Conservation (phyloP, 176 grass and related monocot species). For the Bothriochloa decipiens region DNA sequence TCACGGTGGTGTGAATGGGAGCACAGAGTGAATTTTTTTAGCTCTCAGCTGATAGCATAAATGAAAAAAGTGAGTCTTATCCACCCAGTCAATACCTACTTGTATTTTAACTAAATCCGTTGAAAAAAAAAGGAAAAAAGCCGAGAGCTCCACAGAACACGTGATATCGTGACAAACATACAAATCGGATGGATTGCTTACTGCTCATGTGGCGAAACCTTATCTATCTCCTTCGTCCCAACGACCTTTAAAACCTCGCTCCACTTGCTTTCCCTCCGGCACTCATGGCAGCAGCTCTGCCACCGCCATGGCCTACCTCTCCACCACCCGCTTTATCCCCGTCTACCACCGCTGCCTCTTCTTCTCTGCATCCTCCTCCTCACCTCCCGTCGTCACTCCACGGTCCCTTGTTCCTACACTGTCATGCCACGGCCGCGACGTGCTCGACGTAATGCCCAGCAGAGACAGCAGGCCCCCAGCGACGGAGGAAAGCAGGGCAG, state of each 20-base stretch:
- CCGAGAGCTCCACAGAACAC: too few species aligned
- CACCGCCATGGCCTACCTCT: constrained; percentile 44
- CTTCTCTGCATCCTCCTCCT: background rate
- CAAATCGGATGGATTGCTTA: background rate
- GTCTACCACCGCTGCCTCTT: background rate
- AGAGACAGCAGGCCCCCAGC: background rate
- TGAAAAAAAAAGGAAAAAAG: too few species aligned
- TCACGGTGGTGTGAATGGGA: too few species aligned
- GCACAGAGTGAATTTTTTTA: too few species aligned
- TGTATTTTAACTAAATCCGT: too few species aligned
- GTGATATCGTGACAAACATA: too few species aligned
- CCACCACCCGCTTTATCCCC: constrained; percentile 21
- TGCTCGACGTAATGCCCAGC: constrained; percentile 32
- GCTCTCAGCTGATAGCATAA: too few species aligned
- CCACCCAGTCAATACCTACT: too few species aligned
- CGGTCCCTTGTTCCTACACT: background rate
- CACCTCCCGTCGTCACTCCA: background rate
- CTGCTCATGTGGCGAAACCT: background rate
- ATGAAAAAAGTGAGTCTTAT: too few species aligned
- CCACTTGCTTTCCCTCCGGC: constrained; percentile 7
- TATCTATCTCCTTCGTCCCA: constrained; percentile 23
- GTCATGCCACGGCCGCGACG: background rate
- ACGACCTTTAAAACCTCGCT: constrained; percentile 21
- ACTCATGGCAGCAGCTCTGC: constrained; percentile 41
- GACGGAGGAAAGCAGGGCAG: too few species aligned